Base-by-base conservation (phyloP, 176 grass and related monocot species). In the Stipa capillata region DNA sequence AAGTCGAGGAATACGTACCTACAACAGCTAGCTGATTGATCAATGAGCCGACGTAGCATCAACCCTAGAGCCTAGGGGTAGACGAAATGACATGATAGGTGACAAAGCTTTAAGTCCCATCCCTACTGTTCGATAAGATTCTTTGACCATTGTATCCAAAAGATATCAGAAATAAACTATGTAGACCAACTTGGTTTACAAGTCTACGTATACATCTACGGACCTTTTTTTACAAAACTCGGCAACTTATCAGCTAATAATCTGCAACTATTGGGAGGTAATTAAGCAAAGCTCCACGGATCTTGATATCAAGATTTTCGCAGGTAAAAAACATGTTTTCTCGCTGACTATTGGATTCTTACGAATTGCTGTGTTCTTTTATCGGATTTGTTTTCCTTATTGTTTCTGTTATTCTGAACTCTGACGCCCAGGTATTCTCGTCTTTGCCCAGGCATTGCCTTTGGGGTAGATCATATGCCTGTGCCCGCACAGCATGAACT, bases 51-150 rank as follows among this genome's bases (percentile, higher is more conserved):
- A 69, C 44, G 24, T 16, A 77, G 60, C 59, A 87, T 70, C 72
- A 76, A 66, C 59, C 34, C 45, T 82, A 58, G 37, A 48, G 84
- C 57, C 27, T 44, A 43, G 57, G 69, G 50, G 68, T 36, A 59
- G 50, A 73, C 56, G 34, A 84, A 66, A 88, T 53, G 69, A 74
- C 76, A 66, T 68, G 74, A 69, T 51, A 68, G 42, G 33, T 42
- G 33, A 40, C 51, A 67, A 75, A 13, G 25, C 81, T 84, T 79
- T 66, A 68, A 74, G 75, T 84, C 80, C 40, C 74, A 67, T 84
- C 81, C 25, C 27, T 66, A 21, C 81, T 80, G 59, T 79, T 84
- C 0, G 33, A 74, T 50, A 33, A 34, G 86, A 84, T 52, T 74
- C 76, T 74, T 88, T 75, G 59, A 68, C 81, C 52, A 68, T 69